Conservation (phyloP, 2,329 filamentous ascomycete genomes). For the Ophiostoma montium region DNA sequence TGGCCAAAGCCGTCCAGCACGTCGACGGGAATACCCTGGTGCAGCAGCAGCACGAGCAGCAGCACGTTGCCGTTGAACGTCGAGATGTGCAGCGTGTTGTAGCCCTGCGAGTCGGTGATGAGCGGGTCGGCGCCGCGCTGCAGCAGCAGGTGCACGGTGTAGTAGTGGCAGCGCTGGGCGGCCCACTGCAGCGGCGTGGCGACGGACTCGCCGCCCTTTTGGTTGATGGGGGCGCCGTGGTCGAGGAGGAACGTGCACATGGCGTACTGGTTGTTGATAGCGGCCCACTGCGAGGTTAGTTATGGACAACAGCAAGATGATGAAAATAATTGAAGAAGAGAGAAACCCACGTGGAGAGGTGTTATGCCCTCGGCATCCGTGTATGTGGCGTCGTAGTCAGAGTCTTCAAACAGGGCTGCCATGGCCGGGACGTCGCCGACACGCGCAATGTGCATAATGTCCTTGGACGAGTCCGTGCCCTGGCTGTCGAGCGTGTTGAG, state of each 20-base stretch:
- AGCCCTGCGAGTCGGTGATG: constrained; percentile 85
- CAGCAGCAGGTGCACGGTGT: constrained; percentile 84
- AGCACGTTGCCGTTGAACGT: constrained; percentile 95
- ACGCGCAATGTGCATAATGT: constrained; percentile 91
- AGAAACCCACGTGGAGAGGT: constrained; percentile 59
- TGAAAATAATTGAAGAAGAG: not conserved
- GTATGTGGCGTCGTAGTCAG: constrained; percentile 70
- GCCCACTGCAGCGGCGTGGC: constrained; percentile 96
- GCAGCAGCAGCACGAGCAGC: constrained; percentile 74
- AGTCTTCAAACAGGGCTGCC: constrained; percentile 76
- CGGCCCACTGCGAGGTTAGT: constrained; percentile 60
- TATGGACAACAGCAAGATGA: too few relatives aligned
- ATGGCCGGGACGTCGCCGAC: constrained; percentile 76
- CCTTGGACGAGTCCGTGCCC: constrained; percentile 34
- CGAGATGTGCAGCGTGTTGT: constrained; percentile 93
- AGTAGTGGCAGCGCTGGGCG: constrained; percentile 90
- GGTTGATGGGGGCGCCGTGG: constrained; percentile 77
- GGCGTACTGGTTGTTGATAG: constrained; percentile 96
- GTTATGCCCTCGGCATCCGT: constrained; percentile 89
- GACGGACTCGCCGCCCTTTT: constrained; percentile 86
- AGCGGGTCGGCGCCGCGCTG: constrained; percentile 86
- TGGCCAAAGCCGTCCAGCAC: constrained; percentile 81
- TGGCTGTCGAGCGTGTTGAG: constrained; percentile 31
- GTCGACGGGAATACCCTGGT: constrained; percentile 92
- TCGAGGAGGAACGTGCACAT: constrained; percentile 92